These are phyloP conservation scores for Tricholoma hemisulphureum DNA, from an alignment of 768 basidiomycete species.

Conservation along the genomic window DNA sequence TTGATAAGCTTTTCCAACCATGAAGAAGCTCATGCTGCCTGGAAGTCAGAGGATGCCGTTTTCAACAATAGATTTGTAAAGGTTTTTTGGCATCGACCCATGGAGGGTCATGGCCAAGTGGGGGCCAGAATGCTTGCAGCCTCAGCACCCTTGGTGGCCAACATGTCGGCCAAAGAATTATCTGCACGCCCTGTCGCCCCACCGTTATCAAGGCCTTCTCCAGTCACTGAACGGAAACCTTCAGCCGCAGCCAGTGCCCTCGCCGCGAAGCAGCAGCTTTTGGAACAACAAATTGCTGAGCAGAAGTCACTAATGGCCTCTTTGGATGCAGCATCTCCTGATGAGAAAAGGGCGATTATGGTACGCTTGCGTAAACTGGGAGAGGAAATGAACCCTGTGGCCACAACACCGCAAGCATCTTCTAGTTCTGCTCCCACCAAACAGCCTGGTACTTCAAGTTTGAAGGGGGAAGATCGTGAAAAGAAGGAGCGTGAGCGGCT, in stretches of 20 bases:
- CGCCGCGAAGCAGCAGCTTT: conserved; percentile 69
- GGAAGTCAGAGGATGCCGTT: conserved; percentile 93
- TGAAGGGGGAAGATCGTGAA: conserved; percentile 43
- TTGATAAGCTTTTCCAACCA: conserved; percentile 85
- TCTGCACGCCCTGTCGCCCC: conserved; percentile 20
- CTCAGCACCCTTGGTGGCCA: conserved; percentile 73
- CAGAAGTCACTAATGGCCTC: conserved; percentile 83
- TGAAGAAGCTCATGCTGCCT: conserved; percentile 81
- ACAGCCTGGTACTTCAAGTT: conserved; percentile 11
- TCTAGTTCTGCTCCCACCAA: conserved; percentile 25
- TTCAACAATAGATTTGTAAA: conserved; percentile 95
- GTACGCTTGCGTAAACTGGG: conserved; percentile 69
- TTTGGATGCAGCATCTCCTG: conserved; percentile 56
- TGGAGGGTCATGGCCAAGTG: conserved; percentile 84
- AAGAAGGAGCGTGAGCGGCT: conserved; percentile 62
- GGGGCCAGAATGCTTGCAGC: conserved; percentile 80
- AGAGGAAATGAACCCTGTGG: conserved; percentile 68
- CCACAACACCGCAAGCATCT: conserved; percentile 26
- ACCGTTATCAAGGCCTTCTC: conserved; percentile 15
- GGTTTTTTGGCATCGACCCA: conserved; percentile 91
- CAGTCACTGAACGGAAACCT: conserved; percentile 35
- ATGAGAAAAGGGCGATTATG: conserved; percentile 82
- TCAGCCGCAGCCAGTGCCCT: conserved; percentile 46
- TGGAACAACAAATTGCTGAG: conserved; percentile 83
- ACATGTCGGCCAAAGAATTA: conserved; percentile 43